phyloP scores from a whole-genome alignment of 2,329 filamentous ascomycete genomes.

The Hymenoscyphus fraxineus region DNA sequence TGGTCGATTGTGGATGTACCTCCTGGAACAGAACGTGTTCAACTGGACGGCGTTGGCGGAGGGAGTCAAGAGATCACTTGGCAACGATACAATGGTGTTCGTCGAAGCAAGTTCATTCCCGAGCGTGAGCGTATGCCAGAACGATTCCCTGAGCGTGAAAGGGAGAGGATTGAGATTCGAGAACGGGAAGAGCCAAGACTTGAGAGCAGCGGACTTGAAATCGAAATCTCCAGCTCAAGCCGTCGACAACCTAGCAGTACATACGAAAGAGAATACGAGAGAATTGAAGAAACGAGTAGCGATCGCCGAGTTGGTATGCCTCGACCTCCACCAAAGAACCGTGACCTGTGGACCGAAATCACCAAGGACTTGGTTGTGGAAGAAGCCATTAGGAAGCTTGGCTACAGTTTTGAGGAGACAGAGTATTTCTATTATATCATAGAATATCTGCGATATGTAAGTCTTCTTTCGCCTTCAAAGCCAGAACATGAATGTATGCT shows the following conservation, averaged over 20 bases:
- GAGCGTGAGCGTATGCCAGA: constrained; percentile 50
- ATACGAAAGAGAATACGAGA: constrained; percentile 40
- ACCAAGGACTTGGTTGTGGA: constrained; percentile 86
- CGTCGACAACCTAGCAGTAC: constrained; percentile 14
- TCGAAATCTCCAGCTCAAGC: constrained; percentile 28
- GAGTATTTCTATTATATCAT: constrained; percentile 89
- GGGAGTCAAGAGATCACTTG: constrained; percentile 73
- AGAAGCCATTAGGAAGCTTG: constrained; percentile 79
- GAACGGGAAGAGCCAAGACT: constrained; percentile 25
- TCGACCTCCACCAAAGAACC: constrained; percentile 24
- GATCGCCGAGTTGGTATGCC: constrained; percentile 45
- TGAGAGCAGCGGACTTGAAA: constrained; percentile 28
- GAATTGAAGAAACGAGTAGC: constrained; percentile 47
- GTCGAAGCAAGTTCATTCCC: constrained; percentile 69
- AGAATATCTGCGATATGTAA: constrained; percentile 82
- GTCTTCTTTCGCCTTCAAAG: constrained; percentile 38
- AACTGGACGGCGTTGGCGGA: constrained; percentile 74
- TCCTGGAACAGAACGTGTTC: constrained; percentile 76
- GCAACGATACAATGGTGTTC: constrained; percentile 74
- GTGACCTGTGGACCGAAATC: constrained; percentile 92
- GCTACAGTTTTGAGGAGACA: constrained; percentile 89
- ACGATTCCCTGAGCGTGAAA: constrained; percentile 11
- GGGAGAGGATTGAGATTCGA: constrained; percentile 25
- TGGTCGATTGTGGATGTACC: constrained; percentile 84
- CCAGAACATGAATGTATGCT: constrained; percentile 27